phyloP scores from a whole-genome alignment of 2,329 filamentous ascomycete genomes.

The Tolypocladium endophyticum region DNA sequence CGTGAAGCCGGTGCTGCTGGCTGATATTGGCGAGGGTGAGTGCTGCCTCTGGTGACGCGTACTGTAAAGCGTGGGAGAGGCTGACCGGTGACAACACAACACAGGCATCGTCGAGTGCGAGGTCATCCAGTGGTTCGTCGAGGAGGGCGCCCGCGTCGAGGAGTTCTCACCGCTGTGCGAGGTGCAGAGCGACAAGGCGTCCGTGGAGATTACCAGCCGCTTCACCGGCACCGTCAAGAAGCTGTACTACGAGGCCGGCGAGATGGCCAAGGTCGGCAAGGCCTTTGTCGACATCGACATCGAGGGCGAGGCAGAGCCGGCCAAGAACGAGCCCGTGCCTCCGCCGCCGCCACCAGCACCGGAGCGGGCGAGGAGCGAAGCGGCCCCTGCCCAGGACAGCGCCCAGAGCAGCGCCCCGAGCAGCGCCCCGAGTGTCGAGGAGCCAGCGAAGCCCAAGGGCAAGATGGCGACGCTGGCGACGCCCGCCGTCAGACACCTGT shows the following conservation, averaged over 20 bases:
- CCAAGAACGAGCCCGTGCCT: constrained; percentile 20
- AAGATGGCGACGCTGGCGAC: constrained; percentile 73
- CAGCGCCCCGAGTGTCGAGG: background rate
- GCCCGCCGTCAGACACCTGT: constrained; percentile 81
- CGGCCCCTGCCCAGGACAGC: background rate
- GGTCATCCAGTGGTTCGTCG: constrained; percentile 98
- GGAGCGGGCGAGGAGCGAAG: background rate
- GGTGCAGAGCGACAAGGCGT: constrained; percentile 95
- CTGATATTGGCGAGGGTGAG: constrained; percentile 77
- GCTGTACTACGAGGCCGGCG: constrained; percentile 87
- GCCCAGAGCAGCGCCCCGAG: constrained; percentile 1
- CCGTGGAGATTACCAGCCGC: constrained; percentile 83
- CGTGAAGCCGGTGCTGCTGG: constrained; percentile 71
- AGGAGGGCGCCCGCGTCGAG: constrained; percentile 88
- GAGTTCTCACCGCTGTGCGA: constrained; percentile 98
- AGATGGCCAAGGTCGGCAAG: constrained; percentile 93
- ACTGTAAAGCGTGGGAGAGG: background rate
- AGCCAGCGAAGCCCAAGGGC: constrained; percentile 29
- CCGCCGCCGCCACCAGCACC: constrained; percentile 4
- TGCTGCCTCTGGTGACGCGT: background rate
- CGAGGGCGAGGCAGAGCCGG: constrained; percentile 40
- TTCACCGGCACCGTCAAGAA: constrained; percentile 95
- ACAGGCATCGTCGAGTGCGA: constrained; percentile 95
- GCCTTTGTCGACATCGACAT: constrained; percentile 93
- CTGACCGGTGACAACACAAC: background rate